A percentile compares a stretch with the other conserved stretches of the same genome.
Evolutionary conservation across 768 basidiomycete genomes (phyloP).

Genomic region (Chlorophyllum brunneum): DNA sequence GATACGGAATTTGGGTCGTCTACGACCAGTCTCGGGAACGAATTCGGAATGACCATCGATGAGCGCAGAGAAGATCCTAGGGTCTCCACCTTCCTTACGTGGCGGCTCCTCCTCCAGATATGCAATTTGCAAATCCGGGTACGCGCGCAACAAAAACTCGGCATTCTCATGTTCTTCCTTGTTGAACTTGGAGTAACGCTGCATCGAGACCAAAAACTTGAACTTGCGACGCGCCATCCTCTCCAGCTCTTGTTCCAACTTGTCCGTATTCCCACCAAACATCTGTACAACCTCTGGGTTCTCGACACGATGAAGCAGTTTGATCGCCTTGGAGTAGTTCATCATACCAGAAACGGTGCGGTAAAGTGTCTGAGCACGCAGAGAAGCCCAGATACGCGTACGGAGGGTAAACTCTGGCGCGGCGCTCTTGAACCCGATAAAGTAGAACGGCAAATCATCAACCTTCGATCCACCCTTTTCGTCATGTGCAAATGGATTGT

Average conservation of each 20-base stretch:
- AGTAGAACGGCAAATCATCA: conserved; percentile 96
- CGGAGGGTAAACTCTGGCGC: conserved; percentile 98
- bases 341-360: conserved; percentile 99
- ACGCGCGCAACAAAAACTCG: conserved; percentile 94
- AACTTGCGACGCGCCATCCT: conserved; percentile 98
- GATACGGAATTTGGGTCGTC: conserved; percentile 96
- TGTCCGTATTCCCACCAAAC: conserved; percentile 97
- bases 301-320: conserved; percentile 97
- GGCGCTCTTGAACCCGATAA: conserved; percentile 98
- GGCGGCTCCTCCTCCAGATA: conserved; percentile 96
- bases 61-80: conserved; percentile 90
- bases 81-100: conserved; percentile 92
- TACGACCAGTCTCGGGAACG: conserved; percentile 79
- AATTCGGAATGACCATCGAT: conserved; percentile 99
- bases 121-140: conserved; percentile 97
- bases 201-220: conserved; percentile 99
- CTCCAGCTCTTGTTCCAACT: conserved; percentile 92
- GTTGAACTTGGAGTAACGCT: conserved; percentile 98
- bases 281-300: conserved; percentile 98
- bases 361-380: conserved; percentile 97
- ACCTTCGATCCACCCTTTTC: conserved; percentile 84
- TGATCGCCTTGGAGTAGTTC: conserved; percentile 99
- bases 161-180: conserved; percentile 99
- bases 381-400: conserved; percentile 98
- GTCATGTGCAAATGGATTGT: conserved; percentile 59